A percentile compares a stretch with the other conserved stretches of the same genome.
These are phyloP conservation scores for Avena atlantica DNA, from an alignment of 176 grass and related monocot genomes.

Conservation along the genomic window DNA sequence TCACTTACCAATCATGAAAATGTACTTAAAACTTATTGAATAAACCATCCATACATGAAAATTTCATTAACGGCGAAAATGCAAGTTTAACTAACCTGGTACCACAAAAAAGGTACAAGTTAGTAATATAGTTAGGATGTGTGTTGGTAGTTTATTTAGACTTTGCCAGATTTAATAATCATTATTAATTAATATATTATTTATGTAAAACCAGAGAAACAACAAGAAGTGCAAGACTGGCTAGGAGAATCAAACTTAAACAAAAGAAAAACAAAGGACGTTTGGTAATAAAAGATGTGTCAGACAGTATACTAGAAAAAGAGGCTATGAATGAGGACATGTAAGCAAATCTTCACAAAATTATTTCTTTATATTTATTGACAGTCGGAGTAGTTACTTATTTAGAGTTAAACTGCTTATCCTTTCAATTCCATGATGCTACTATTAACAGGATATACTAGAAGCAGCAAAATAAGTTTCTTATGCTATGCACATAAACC, in stretches of 20 bases:
- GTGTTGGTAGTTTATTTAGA: no score
- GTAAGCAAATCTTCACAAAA: not conserved
- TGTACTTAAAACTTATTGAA: not conserved
- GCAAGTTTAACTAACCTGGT: no score
- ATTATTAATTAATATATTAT: not conserved
- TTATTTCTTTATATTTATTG: not conserved
- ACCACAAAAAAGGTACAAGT: no score
- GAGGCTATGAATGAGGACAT: not conserved
- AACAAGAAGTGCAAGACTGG: not conserved
- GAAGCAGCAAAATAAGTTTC: not conserved
- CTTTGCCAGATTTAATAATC: no score
- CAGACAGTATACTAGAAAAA: not conserved
- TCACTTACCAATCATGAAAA: not conserved
- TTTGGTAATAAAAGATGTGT: not conserved
- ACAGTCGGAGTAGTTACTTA: not conserved
- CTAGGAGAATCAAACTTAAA: slow-evolving; percentile 9
- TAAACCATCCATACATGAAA: no score
- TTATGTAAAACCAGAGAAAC: not conserved
- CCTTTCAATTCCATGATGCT: not conserved
- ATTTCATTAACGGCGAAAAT: no score
- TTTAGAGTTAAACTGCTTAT: not conserved
- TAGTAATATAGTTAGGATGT: no score
- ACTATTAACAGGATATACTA: not conserved
- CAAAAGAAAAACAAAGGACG: not conserved
- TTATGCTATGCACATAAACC: not conserved